Percentiles rank a stretch among this genome's conserved stretches.
Evolutionary conservation across 2,329 filamentous ascomycete species (phyloP).

Genomic region (Rugonectria rugulosa): DNA sequence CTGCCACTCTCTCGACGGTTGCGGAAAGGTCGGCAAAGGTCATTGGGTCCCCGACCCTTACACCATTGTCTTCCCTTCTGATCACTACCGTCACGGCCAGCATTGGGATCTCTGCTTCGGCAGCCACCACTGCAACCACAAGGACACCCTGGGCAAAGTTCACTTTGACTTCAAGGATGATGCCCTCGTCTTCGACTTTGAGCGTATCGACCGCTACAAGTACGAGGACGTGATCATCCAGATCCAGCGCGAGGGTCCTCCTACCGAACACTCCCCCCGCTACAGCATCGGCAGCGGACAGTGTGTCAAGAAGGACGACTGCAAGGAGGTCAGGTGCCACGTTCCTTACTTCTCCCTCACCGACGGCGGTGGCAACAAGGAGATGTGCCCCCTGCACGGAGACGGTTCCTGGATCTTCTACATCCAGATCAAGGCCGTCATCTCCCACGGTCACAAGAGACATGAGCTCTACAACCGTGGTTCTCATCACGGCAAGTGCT

Average conservation of each 20-base stretch:
- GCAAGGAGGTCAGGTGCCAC: conserved; percentile 37
- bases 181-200: conserved; percentile 34
- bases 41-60: conserved; percentile 36
- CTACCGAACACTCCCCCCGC: conserved; percentile 28
- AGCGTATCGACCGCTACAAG: conserved; percentile 36
- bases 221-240: conserved; percentile 38
- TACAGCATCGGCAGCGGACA: conserved; percentile 36
- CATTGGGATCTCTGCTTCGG: conserved; percentile 37
- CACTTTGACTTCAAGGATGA: conserved; percentile 39
- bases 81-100: conserved; percentile 28
- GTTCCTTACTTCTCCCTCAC: conserved; percentile 37
- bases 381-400: conserved; percentile 36
- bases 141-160: conserved; percentile 34
- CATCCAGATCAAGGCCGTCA: conserved; percentile 36
- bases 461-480: conserved; percentile 36
- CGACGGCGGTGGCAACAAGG: conserved; percentile 32
- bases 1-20: conserved; percentile 29
- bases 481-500: conserved; percentile 30
- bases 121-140: conserved; percentile 29
- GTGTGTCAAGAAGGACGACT: conserved; percentile 28
- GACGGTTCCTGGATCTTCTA: conserved; percentile 40
- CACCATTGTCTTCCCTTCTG: conserved; percentile 37
- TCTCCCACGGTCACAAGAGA: conserved; percentile 33
- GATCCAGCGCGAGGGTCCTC: conserved; percentile 32
- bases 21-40: conserved; percentile 33